Percentiles rank a stretch among this genome's conserved stretches.
Conservation (phyloP, 1,284 basidiomycete genomes). For the Cutaneotrichosporon daszewskae region DNA sequence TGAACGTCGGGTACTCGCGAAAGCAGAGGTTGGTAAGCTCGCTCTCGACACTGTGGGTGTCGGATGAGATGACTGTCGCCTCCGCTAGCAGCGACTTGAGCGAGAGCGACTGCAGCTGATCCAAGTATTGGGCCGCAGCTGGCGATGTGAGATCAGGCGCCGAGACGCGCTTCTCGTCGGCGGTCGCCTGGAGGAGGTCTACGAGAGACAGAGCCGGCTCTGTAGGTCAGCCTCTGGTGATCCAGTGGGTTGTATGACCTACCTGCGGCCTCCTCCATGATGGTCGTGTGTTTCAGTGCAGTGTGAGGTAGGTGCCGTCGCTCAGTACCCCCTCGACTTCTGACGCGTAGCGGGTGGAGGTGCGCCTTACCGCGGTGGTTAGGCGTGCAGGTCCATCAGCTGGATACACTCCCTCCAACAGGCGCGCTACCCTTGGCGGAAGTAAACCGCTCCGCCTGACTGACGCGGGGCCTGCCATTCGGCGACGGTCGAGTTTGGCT, state of each 20-base stretch:
- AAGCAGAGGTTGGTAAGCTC: conserved; percentile 82
- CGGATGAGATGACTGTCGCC: conserved; percentile 67
- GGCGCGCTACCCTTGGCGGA: no score
- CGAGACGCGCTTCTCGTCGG: conserved; percentile 4
- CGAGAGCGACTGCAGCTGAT: conserved; percentile 60
- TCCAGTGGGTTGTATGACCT: neutral
- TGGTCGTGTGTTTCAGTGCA: no score
- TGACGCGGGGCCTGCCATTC: no score
- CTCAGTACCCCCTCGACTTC: no score
- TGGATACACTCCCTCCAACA: no score
- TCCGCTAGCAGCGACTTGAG: conserved; percentile 63
- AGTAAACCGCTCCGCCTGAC: no score
- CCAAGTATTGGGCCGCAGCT: conserved; percentile 31
- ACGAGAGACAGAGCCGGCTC: conserved; percentile 23
- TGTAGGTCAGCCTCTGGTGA: conserved; percentile 8
- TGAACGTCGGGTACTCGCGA: conserved; percentile 79
- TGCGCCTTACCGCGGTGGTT: no score
- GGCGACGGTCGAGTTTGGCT: neutral
- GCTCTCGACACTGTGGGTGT: conserved; percentile 73
- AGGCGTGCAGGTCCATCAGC: no score
- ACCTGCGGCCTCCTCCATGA: conserved; percentile 23
- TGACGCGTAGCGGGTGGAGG: no score
- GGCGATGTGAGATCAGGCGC: conserved; percentile 20
- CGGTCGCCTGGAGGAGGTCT: conserved; percentile 29
- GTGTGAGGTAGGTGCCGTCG: neutral